Percentiles rank a stretch among this genome's conserved stretches.
These are phyloP conservation scores for Scedosporium dehoogii DNA, from an alignment of 2,329 filamentous ascomycete species.

Conservation along the genomic window DNA sequence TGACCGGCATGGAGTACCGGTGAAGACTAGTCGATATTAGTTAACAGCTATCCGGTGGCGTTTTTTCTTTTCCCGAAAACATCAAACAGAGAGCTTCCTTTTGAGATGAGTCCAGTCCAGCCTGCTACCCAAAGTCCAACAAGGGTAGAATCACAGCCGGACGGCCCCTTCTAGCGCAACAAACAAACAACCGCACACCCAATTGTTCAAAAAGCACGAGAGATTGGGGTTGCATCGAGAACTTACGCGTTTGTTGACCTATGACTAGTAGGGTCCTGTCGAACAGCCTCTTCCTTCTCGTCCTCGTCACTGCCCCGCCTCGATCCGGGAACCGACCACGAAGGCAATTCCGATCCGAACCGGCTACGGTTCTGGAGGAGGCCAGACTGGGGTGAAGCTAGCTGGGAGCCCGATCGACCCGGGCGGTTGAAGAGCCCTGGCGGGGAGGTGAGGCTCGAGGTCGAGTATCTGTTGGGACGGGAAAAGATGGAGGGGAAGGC, in stretches of 20 bases:
- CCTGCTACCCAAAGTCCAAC: not conserved
- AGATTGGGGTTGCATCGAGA: not conserved
- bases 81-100: not conserved
- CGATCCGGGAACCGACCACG: slow-evolving; percentile 77
- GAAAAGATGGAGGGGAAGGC: slow-evolving; percentile 74
- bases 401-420: slow-evolving; percentile 66
- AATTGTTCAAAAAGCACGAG: not conserved
- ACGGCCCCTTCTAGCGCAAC: too few species aligned
- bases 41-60: not conserved
- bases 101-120: too few species aligned
- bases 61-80: not conserved
- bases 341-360: slow-evolving; percentile 49
- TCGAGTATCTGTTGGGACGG: slow-evolving; percentile 79
- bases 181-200: too few species aligned
- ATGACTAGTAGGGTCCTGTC: slow-evolving; percentile 60
- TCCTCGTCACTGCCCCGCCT: slow-evolving; percentile 87
- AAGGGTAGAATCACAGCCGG: too few species aligned
- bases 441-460: slow-evolving; percentile 76
- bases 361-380: slow-evolving; percentile 40
- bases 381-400: slow-evolving; percentile 65
- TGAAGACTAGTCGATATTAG: slow-evolving; percentile 49
- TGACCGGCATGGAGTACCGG: slow-evolving; percentile 89
- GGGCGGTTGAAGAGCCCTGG: slow-evolving; percentile 66
- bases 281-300: slow-evolving; percentile 68
- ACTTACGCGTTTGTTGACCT: slow-evolving; percentile 74